Evolutionary conservation across 2,329 filamentous ascomycete genomes (phyloP).

Genomic region (Cladophialophora bantiana): DNA sequence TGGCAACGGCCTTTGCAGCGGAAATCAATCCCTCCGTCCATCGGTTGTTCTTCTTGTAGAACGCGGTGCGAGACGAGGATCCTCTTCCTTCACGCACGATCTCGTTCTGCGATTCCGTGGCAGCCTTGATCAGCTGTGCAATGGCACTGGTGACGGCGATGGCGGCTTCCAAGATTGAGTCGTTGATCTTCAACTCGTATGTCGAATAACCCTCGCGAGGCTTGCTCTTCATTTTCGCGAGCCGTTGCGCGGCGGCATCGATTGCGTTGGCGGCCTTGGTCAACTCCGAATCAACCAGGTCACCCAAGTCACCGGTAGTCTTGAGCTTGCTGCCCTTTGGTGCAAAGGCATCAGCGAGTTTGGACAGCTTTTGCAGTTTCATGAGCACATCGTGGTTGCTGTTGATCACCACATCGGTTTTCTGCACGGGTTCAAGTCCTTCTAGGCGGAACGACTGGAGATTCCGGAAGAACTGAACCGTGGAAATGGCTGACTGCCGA

Average conservation of each 20-base stretch:
- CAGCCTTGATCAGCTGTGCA: slow-evolving; percentile 91
- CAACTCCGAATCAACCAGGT: slow-evolving; percentile 90
- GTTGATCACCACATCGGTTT: slow-evolving; percentile 96
- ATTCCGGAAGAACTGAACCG: slow-evolving; percentile 92
- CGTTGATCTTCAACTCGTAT: slow-evolving; percentile 95
- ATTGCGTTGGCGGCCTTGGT: slow-evolving; percentile 95
- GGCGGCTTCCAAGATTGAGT: slow-evolving; percentile 91
- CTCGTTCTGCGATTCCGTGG: slow-evolving; percentile 90
- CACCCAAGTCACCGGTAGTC: slow-evolving; percentile 77
- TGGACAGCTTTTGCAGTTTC: slow-evolving; percentile 90
- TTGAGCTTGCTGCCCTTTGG: slow-evolving; percentile 84
- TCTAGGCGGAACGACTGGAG: slow-evolving; percentile 93
- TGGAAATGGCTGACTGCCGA: slow-evolving; percentile 81
- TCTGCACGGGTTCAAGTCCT: slow-evolving; percentile 86
- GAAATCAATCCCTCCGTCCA: slow-evolving; percentile 99
- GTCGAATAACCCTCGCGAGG: slow-evolving; percentile 94
- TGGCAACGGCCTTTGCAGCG: slow-evolving; percentile 93
- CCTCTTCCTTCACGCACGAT: slow-evolving; percentile 94
- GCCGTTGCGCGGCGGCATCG: slow-evolving; percentile 84
- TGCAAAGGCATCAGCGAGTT: slow-evolving; percentile 88
- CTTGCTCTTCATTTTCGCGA: slow-evolving; percentile 94
- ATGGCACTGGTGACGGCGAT: slow-evolving; percentile 94
- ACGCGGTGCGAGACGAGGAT: slow-evolving; percentile 84
- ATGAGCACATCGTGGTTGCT: slow-evolving; percentile 96
- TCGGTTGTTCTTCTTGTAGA: slow-evolving; percentile 99